Evolutionary conservation across 768 basidiomycete species (phyloP), one percentile per base, ranked within the genome.

Genomic region (Multifurca ochricompacta): DNA sequence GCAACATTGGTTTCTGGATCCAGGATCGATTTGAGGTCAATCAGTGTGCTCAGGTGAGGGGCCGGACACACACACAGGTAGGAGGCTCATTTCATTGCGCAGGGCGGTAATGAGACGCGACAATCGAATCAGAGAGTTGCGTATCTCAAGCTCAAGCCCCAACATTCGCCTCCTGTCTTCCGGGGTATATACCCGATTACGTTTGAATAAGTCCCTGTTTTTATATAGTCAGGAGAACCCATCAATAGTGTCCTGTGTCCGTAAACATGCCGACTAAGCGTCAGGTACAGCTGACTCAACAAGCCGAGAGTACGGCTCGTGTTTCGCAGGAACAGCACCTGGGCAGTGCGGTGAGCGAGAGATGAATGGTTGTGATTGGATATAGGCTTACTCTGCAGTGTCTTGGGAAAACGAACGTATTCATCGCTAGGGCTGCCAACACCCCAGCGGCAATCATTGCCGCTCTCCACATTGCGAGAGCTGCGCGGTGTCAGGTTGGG

Each of bases 21-120:
- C 18, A 41, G 4, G 18, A 14, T 16, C 18, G 34, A n/a, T 40
- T 35, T 48, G 35, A 46, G 27, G 27, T 45, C 36, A 14, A 1
- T 36, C 35, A 11, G 19, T 32, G 9, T 36, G 34, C 6, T 39
- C 6, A 9, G 19, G n/a, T 14, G 32, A 28, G 21, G 30, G 13
- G 25, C 23, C 37, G 8, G 7, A 63, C 74, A 40, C 50, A 76
- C 74, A 40, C 50, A 76, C 77, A 8, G 77, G 77, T 18, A 76
- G 62, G 2, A 78, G 68, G 57, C 77, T 76, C 7, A 77, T 63
- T 59, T 78, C 77, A 51, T 74, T 70, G 45, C 70, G 60, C 73
- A 78, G 77, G 2, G 72, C 71, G 27, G 58, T 63, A 25, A 77
- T 65, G 5, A 76, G 62, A 6, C 67, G 66, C 1, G 69, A 67